Evolutionary conservation across 2,329 filamentous ascomycete species (phyloP).

Genomic region (Ceratocystis lukuohia): DNA sequence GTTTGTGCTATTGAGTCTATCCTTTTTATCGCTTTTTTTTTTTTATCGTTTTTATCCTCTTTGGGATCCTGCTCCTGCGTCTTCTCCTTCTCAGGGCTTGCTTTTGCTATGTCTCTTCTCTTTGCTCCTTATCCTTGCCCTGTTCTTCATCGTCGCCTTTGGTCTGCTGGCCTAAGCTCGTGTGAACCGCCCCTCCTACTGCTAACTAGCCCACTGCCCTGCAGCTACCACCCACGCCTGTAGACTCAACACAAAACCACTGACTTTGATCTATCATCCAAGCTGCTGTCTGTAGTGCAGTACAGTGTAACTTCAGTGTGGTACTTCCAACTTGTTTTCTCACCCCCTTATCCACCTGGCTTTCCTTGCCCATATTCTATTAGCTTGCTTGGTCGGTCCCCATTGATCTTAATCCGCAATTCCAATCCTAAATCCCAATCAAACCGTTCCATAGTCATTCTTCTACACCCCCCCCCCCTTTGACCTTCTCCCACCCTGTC

Average conservation of each 20-base stretch:
- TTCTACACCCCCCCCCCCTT: slow-evolving; percentile 5
- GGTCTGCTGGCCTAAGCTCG: background rate
- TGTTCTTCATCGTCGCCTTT: background rate
- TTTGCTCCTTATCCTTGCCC: background rate
- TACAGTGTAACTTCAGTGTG: background rate
- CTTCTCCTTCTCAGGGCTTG: background rate
- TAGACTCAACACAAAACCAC: background rate
- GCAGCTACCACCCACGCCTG: background rate
- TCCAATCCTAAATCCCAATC: slow-evolving; percentile 16
- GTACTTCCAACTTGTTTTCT: background rate
- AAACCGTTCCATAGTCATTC: slow-evolving; percentile 11
- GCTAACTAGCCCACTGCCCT: background rate
- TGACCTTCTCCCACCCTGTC: background rate
- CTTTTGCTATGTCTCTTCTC: background rate
- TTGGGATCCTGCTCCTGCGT: too few relatives aligned
- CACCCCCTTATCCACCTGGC: slow-evolving; percentile 4
- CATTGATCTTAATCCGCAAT: slow-evolving; percentile 17
- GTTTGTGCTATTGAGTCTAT: background rate
- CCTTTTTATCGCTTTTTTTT: slow-evolving; percentile 3
- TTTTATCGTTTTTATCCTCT: background rate
- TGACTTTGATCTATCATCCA: background rate
- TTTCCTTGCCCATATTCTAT: slow-evolving; percentile 5
- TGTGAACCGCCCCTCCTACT: background rate
- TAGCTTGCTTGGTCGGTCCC: slow-evolving; percentile 17
- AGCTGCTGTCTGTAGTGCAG: background rate